A percentile compares a stretch with the other conserved stretches of the same genome.
These are phyloP conservation scores for Margaritispora aquatica DNA, from an alignment of 495 filamentous ascomycete genomes.

Conservation along the genomic window DNA sequence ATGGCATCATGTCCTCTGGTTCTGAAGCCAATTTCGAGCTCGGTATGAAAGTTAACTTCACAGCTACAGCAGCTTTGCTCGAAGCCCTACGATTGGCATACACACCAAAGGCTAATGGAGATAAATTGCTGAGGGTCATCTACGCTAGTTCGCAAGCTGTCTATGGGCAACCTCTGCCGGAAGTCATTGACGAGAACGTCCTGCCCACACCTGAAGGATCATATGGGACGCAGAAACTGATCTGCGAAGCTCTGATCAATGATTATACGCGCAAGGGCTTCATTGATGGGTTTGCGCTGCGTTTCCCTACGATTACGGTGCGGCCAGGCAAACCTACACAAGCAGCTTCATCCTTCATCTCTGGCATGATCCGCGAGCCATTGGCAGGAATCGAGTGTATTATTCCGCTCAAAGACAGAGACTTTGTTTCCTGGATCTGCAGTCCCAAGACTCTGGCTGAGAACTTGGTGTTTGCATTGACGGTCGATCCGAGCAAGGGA, in stretches of 20 bases:
- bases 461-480: slow-evolving; percentile 62
- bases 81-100: slow-evolving; percentile 50
- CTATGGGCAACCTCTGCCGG: slow-evolving; percentile 50
- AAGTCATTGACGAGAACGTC: slow-evolving; percentile 49
- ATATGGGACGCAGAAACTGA: slow-evolving; percentile 76
- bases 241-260: slow-evolving; percentile 67
- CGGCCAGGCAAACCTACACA: slow-evolving; percentile 67
- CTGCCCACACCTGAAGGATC: slow-evolving; percentile 60
- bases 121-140: slow-evolving; percentile 33
- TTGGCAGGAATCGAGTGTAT: slow-evolving; percentile 57
- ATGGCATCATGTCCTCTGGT: slow-evolving; percentile 81
- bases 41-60: slow-evolving; percentile 67
- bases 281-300: slow-evolving; percentile 58
- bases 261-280: slow-evolving; percentile 68
- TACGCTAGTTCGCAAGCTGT: slow-evolving; percentile 49
- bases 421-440: slow-evolving; percentile 60
- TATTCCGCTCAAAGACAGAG: slow-evolving; percentile 51
- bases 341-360: slow-evolving; percentile 70
- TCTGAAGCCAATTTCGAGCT: slow-evolving; percentile 71
- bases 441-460: slow-evolving; percentile 60
- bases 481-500: slow-evolving; percentile 41
- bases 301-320: slow-evolving; percentile 71
- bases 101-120: slow-evolving; percentile 16
- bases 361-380: slow-evolving; percentile 66
- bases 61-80: slow-evolving; percentile 59